phyloP scores from a whole-genome alignment of 108 stramenopile species.

The Nannochloropsis gaditana region DNA sequence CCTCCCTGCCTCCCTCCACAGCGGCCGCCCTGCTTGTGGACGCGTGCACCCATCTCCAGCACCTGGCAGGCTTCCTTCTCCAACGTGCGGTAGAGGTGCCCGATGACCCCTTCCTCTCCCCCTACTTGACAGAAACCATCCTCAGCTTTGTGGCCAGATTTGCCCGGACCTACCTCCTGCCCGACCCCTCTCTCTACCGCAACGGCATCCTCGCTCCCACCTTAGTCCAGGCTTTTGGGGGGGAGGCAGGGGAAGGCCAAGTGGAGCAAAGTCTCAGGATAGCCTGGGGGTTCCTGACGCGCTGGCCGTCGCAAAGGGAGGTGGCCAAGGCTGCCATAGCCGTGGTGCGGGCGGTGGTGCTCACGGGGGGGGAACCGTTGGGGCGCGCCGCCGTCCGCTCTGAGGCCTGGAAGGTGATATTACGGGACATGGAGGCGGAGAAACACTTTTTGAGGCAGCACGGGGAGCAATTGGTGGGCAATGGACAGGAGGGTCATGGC shows the following conservation, averaged over 20 bases:
- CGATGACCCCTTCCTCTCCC: neutral
- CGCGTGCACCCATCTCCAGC: neutral
- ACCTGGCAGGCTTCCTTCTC: neutral
- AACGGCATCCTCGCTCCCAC: neutral
- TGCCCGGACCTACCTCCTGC: neutral
- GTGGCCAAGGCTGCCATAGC: neutral
- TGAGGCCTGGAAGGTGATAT: neutral
- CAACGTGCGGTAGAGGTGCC: neutral
- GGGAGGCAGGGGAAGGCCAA: neutral
- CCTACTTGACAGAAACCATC: neutral
- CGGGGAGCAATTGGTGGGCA: neutral
- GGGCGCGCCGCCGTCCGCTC: neutral
- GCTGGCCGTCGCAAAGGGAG: neutral
- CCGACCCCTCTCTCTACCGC: neutral
- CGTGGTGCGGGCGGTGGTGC: neutral
- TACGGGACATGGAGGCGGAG: neutral
- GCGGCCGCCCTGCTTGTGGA: neutral
- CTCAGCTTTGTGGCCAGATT: neutral
- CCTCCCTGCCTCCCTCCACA: neutral
- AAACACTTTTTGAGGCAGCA: neutral
- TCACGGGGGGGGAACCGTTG: neutral
- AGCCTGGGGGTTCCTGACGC: neutral
- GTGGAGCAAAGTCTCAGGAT: neutral
- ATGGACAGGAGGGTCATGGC: neutral
- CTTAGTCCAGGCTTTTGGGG: neutral